phyloP scores from a whole-genome alignment of 352 stramenopile genomes.

The Pseudoperonospora humuli region DNA sequence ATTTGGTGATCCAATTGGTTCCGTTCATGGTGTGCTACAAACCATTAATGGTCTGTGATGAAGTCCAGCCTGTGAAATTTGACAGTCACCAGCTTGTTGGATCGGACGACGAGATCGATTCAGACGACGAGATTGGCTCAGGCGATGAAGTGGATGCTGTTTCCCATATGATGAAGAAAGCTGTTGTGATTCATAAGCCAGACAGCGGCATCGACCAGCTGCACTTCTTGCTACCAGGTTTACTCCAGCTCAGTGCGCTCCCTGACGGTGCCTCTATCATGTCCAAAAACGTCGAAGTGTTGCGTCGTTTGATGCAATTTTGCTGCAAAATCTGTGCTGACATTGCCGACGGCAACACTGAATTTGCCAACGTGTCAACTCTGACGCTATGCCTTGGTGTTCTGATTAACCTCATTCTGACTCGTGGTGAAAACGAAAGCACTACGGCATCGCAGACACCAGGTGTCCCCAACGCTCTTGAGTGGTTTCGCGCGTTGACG shows the following conservation, averaged over 20 bases:
- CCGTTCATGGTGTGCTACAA: slow-evolving; percentile 80
- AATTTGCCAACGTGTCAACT: slow-evolving; percentile 50
- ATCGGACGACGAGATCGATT: slow-evolving; percentile 66
- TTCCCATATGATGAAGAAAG: slow-evolving; percentile 33
- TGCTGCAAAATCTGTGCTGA: slow-evolving; percentile 55
- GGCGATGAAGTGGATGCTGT: slow-evolving; percentile 60
- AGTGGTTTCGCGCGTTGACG: slow-evolving; percentile 65
- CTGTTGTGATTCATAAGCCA: slow-evolving; percentile 21
- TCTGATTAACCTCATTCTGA: slow-evolving; percentile 69
- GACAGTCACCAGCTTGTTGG: slow-evolving; percentile 26
- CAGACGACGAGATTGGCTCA: slow-evolving; percentile 64
- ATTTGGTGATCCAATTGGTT: slow-evolving; percentile 58
- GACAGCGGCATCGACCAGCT: slow-evolving; percentile 57
- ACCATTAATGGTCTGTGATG: slow-evolving; percentile 25
- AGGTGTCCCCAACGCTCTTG: slow-evolving; percentile 38
- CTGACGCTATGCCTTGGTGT: slow-evolving; percentile 72
- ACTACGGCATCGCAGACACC: slow-evolving; percentile 8
- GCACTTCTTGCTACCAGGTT: slow-evolving; percentile 72
- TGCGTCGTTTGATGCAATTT: slow-evolving; percentile 69
- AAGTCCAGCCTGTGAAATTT: slow-evolving; percentile 3
- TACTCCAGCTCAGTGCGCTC: slow-evolving; percentile 71
- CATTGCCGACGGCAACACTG: slow-evolving; percentile 39
- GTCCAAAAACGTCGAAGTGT: slow-evolving; percentile 46
- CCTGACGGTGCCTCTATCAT: slow-evolving; percentile 48
- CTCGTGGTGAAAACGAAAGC: slow-evolving; percentile 37